phyloP scores from a whole-genome alignment of 108 stramenopile species.

The Cyclotella kingstonii region DNA sequence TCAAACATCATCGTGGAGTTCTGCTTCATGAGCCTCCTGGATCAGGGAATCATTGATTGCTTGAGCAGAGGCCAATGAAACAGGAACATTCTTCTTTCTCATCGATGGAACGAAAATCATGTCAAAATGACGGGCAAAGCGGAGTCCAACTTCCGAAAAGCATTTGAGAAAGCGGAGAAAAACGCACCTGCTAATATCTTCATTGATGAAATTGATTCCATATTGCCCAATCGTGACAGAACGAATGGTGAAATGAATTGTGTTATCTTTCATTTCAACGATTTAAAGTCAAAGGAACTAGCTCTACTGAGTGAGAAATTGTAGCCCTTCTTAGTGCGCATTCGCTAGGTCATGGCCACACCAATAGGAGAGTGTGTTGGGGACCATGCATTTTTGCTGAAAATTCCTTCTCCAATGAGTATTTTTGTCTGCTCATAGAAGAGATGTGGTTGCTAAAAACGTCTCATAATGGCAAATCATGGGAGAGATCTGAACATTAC shows the following conservation, averaged over 20 bases:
- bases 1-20: slow-evolving; percentile 99
- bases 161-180: slow-evolving; percentile 98
- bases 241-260: slow-evolving; percentile 99
- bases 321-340: slow-evolving; percentile 96
- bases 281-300: too few relatives aligned
- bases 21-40: slow-evolving; percentile 99
- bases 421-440: slow-evolving; percentile 92
- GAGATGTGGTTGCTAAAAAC: slow-evolving; percentile 86
- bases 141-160: slow-evolving; percentile 97
- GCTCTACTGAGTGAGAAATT: slow-evolving; percentile 86
- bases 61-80: slow-evolving; percentile 99
- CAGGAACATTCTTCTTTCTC: slow-evolving; percentile 99
- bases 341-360: slow-evolving; percentile 94
- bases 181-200: slow-evolving; percentile 99
- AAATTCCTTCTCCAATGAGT: slow-evolving; percentile 95
- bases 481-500: slow-evolving; percentile 89
- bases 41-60: slow-evolving; percentile 98
- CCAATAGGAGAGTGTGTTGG: slow-evolving; percentile 82
- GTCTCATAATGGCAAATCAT: slow-evolving; percentile 88
- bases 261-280: too few relatives aligned
- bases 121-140: slow-evolving; percentile 99
- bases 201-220: slow-evolving; percentile 99
- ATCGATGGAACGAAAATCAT: slow-evolving; percentile 99
- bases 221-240: slow-evolving; percentile 99
- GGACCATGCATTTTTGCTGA: slow-evolving; percentile 94